Percentiles rank a stretch among this genome's conserved stretches.
Evolutionary conservation across 2,329 filamentous ascomycete genomes (phyloP).

Genomic region (Pseudogymnoascus sp.): DNA sequence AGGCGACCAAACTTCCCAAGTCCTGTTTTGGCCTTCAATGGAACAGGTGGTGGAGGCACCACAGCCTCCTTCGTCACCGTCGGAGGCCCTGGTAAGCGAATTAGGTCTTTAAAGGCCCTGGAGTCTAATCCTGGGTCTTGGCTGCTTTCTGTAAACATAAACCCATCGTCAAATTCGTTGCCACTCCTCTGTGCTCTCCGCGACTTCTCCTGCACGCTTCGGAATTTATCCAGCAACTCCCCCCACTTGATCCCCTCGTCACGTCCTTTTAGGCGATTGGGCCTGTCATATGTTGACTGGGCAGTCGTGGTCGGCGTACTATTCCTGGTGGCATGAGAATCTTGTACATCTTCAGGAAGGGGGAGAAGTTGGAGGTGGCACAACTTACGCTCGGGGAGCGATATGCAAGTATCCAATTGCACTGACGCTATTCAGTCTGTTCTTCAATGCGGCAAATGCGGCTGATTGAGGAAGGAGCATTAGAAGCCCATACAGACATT

Average conservation of each 20-base stretch:
- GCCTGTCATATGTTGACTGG: slow-evolving; percentile 56
- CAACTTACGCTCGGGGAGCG: slow-evolving; percentile 65
- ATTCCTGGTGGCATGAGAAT: slow-evolving; percentile 11
- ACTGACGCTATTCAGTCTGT: slow-evolving; percentile 91
- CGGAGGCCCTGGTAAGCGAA: slow-evolving; percentile 30
- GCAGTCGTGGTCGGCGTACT: slow-evolving; percentile 40
- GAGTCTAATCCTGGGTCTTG: slow-evolving; percentile 24
- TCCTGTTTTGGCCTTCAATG: slow-evolving; percentile 52
- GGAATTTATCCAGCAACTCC: slow-evolving; percentile 91
- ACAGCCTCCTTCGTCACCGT: slow-evolving; percentile 42
- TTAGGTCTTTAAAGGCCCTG: slow-evolving; percentile 31
- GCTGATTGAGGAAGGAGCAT: slow-evolving; percentile 99
- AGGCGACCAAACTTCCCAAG: slow-evolving; percentile 63
- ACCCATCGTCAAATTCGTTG: slow-evolving; percentile 39
- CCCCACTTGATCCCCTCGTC: slow-evolving; percentile 88
- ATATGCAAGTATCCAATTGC: slow-evolving; percentile 93
- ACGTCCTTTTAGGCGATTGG: slow-evolving; percentile 68
- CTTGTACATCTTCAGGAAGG: not conserved
- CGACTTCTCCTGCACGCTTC: slow-evolving; percentile 78
- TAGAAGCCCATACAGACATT: slow-evolving; percentile 90
- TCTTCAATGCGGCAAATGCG: slow-evolving; percentile 93
- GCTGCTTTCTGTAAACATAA: slow-evolving; percentile 39
- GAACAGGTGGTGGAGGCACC: slow-evolving; percentile 24
- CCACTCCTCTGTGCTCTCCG: slow-evolving; percentile 56
- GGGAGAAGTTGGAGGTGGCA: slow-evolving; percentile 14